Conservation (phyloP, 164 flowering plant species). For the Vitis rotundifolia region DNA sequence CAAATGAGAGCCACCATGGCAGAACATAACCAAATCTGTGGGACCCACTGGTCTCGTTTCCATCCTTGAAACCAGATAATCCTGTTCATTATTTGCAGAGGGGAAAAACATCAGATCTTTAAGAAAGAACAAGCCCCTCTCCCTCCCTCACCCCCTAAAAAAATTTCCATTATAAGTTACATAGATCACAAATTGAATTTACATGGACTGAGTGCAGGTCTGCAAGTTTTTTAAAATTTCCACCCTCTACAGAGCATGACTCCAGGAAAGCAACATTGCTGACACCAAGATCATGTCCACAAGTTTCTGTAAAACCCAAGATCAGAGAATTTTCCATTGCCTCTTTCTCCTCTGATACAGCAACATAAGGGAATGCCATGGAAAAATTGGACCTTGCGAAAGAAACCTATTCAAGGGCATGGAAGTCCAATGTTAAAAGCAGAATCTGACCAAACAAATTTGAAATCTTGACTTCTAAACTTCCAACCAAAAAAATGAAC, state of each 20-base stretch:
- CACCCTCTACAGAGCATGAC: conserved; percentile 63
- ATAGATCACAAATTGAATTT: conserved; percentile 15
- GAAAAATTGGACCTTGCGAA: conserved; percentile 68
- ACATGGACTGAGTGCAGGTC: conserved; percentile 64
- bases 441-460: not conserved
- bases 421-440: not conserved
- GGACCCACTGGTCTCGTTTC: conserved; percentile 39
- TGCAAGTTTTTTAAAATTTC: conserved; percentile 43
- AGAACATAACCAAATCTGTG: conserved; percentile 65
- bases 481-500: not conserved
- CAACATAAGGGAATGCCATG: conserved; percentile 84
- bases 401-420: conserved; percentile 48
- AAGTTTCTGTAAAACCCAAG: conserved; percentile 59
- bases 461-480: not conserved
- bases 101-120: conserved; percentile 3
- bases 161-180: not conserved
- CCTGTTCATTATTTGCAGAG: conserved; percentile 38
- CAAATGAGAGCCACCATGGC: conserved; percentile 38
- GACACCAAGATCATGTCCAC: conserved; percentile 45
- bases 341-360: conserved; percentile 47
- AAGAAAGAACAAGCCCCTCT: not conserved
- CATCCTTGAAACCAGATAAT: conserved; percentile 54
- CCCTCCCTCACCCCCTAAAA: not conserved
- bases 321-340: conserved; percentile 62
- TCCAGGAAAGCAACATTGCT: conserved; percentile 49